Evolutionary conservation across 805 yeast genomes (phyloP).

Genomic region (Saccharomycopsis capsularis): DNA sequence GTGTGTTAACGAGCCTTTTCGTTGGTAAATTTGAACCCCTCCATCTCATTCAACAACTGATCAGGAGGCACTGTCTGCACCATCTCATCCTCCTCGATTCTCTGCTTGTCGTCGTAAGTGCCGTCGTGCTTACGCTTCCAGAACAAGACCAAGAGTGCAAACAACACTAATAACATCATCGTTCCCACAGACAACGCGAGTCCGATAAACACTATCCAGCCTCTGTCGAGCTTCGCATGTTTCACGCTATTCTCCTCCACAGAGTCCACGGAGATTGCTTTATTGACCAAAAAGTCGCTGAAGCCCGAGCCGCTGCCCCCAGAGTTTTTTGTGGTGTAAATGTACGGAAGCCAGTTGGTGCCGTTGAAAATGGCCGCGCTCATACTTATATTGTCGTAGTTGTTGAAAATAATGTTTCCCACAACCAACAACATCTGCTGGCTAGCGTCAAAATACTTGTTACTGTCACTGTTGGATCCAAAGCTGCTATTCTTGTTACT

Average conservation of each 20-base stretch:
- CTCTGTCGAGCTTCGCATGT: conserved; percentile 32
- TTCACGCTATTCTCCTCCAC: conserved; percentile 23
- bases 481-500: conserved; percentile 21
- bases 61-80: conserved; percentile 56
- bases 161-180: conserved; percentile 34
- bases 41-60: conserved; percentile 33
- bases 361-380: conserved; percentile 59
- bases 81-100: conserved; percentile 58
- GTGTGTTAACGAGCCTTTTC: neutral
- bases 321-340: conserved; percentile 36
- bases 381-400: conserved; percentile 48
- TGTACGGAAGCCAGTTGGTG: conserved; percentile 55
- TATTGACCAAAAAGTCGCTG: conserved; percentile 32
- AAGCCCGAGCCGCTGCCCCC: conserved; percentile 24
- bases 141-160: conserved; percentile 32
- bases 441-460: conserved; percentile 32
- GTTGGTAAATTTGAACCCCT: conserved; percentile 19
- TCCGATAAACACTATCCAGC: conserved; percentile 63
- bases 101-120: conserved; percentile 40
- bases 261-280: conserved; percentile 29
- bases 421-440: conserved; percentile 45
- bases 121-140: conserved; percentile 34
- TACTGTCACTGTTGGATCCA: neutral
- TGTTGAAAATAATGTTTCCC: conserved; percentile 45
- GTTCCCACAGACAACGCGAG: conserved; percentile 60